phyloP scores from a whole-genome alignment of 306 rosid genomes.

The Cyclanthera cordifolia region DNA sequence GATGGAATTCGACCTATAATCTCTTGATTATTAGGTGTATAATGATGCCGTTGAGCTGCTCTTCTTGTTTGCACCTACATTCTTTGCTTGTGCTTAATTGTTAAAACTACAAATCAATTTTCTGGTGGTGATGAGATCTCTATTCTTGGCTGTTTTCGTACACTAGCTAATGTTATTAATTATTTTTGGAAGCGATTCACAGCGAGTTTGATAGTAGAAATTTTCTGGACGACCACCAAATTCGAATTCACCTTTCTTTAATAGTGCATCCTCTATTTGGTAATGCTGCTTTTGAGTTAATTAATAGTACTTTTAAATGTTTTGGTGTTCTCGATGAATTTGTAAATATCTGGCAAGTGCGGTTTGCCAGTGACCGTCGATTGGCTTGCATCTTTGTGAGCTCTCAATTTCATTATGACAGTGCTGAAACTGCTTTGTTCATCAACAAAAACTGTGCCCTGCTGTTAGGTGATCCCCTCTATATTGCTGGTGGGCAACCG shows the following conservation, averaged over 20 bases:
- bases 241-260: conserved; percentile 88
- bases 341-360: background rate
- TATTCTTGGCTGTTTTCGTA: background rate
- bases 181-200: background rate
- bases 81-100: too few relatives aligned
- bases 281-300: conserved; percentile 16
- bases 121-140: background rate
- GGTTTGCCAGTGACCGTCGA: background rate
- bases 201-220: background rate
- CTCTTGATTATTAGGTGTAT: too few relatives aligned
- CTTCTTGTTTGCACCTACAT: too few relatives aligned
- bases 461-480: conserved; percentile 74
- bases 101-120: too few relatives aligned
- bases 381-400: background rate
- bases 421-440: background rate
- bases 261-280: conserved; percentile 68
- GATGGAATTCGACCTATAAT: too few relatives aligned
- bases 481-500: conserved; percentile 15
- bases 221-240: conserved; percentile 87
- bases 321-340: background rate
- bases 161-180: background rate
- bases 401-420: background rate
- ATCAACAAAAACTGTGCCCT: background rate
- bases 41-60: too few relatives aligned
- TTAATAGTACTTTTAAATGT: background rate